Evolutionary conservation across 1,139 yeast species (phyloP).

Genomic region (Eremothecium cymbalariae): DNA sequence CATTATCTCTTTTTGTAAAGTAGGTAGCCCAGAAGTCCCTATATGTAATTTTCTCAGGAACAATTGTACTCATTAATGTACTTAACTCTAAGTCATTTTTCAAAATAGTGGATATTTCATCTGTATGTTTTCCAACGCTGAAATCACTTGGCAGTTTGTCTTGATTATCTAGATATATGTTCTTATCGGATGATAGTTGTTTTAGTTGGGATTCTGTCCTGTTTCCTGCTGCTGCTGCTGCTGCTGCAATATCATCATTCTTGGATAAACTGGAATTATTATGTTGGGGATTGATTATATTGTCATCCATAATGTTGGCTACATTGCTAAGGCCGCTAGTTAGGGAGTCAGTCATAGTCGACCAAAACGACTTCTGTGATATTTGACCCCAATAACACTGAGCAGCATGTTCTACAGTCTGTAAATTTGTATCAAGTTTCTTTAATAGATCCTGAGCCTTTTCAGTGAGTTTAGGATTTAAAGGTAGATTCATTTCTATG

Average conservation of each 20-base stretch:
- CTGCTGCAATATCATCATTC: slow-evolving; percentile 22
- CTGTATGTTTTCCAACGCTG: slow-evolving; percentile 45
- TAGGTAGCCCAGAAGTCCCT: slow-evolving; percentile 70
- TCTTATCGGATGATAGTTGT: slow-evolving; percentile 41
- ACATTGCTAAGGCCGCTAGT: slow-evolving; percentile 18
- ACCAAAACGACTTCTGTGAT: slow-evolving; percentile 25
- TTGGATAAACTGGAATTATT: too few species aligned
- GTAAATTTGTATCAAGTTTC: slow-evolving; percentile 24
- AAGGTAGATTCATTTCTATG: slow-evolving; percentile 20
- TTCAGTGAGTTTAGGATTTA: slow-evolving; percentile 20
- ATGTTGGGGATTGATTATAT: too few species aligned
- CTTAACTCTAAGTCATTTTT: slow-evolving; percentile 47
- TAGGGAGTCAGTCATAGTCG: slow-evolving; percentile 20
- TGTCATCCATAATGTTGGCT: slow-evolving; percentile 14
- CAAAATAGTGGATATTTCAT: slow-evolving; percentile 44
- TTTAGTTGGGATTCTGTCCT: slow-evolving; percentile 54
- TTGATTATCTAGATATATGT: slow-evolving; percentile 37
- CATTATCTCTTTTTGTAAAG: slow-evolving; percentile 46
- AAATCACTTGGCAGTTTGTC: slow-evolving; percentile 34
- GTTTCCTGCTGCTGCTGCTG: slow-evolving; percentile 38
- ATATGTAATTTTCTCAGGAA: slow-evolving; percentile 55
- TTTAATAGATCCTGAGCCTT: slow-evolving; percentile 26
- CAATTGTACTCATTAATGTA: slow-evolving; percentile 53
- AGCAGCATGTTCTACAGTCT: slow-evolving; percentile 25
- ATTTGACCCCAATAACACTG: slow-evolving; percentile 27